Conservation (phyloP, 208 protist species). For the Trypanosoma platydactyli region DNA sequence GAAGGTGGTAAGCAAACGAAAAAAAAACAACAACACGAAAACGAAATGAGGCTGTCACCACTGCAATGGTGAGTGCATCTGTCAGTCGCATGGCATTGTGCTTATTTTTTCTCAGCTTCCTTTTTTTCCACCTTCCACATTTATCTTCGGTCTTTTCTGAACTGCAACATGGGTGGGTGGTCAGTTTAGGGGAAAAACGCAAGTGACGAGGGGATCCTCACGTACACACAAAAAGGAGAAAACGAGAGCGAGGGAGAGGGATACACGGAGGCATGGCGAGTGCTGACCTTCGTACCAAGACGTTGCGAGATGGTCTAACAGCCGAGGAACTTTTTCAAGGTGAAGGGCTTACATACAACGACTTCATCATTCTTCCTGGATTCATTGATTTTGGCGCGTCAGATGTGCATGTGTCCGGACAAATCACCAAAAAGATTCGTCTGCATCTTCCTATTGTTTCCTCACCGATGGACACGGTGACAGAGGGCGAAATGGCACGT, state of each 20-base stretch:
- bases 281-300: conserved; percentile 71
- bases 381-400: conserved; percentile 93
- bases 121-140: conserved; percentile 10
- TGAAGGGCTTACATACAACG: conserved; percentile 92
- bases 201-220: too few species aligned
- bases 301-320: conserved; percentile 77
- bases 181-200: too few species aligned
- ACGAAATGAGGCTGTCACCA: too few species aligned
- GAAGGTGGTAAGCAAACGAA: not conserved
- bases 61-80: not conserved
- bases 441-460: conserved; percentile 92
- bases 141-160: conserved; percentile 22
- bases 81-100: not conserved
- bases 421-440: conserved; percentile 91
- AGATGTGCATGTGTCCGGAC: conserved; percentile 83
- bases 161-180: too few species aligned
- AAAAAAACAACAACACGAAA: not conserved
- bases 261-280: conserved; percentile 29
- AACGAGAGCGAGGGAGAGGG: not conserved
- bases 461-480: conserved; percentile 97
- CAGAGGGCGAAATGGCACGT: conserved; percentile 91
- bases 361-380: conserved; percentile 94
- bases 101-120: conserved; percentile 14
- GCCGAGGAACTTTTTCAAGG: conserved; percentile 86
- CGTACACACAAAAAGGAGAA: not conserved